Evolutionary conservation across 2,329 filamentous ascomycete genomes (phyloP).

Genomic region (Botrytis squamosa): DNA sequence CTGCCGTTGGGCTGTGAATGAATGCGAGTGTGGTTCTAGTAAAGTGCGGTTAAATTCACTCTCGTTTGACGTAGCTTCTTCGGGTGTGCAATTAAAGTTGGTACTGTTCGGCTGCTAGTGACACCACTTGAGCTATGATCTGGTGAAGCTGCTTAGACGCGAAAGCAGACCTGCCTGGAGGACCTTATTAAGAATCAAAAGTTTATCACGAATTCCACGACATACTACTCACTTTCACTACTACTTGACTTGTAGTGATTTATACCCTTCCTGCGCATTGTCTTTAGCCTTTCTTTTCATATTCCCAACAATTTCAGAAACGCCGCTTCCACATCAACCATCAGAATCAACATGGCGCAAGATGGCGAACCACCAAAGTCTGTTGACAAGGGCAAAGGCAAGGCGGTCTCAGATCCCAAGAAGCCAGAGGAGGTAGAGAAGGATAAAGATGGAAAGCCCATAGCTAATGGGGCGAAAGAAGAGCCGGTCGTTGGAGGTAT

Average conservation of each 20-base stretch:
- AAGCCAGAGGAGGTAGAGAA: constrained; percentile 59
- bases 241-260: constrained; percentile 12
- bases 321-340: constrained; percentile 20
- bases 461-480: constrained; percentile 73
- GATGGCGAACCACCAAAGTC: constrained; percentile 83
- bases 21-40: background rate
- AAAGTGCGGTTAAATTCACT: background rate
- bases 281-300: constrained; percentile 16
- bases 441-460: constrained; percentile 68
- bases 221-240: constrained; percentile 24
- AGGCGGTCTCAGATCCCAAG: constrained; percentile 66
- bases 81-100: constrained; percentile 18
- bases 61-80: too few species aligned
- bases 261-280: constrained; percentile 15
- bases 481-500: constrained; percentile 52
- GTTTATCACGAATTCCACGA: constrained; percentile 36
- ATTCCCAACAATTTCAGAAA: constrained; percentile 8
- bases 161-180: constrained; percentile 24
- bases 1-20: constrained; percentile 13
- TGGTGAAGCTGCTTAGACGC: constrained; percentile 24
- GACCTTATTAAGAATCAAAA: constrained; percentile 29
- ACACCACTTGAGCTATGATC: constrained; percentile 21
- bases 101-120: constrained; percentile 16
- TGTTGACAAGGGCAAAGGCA: constrained; percentile 94
- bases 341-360: constrained; percentile 73